Base-by-base conservation (phyloP, 257 asterid species). In the Mentha longifolia region DNA sequence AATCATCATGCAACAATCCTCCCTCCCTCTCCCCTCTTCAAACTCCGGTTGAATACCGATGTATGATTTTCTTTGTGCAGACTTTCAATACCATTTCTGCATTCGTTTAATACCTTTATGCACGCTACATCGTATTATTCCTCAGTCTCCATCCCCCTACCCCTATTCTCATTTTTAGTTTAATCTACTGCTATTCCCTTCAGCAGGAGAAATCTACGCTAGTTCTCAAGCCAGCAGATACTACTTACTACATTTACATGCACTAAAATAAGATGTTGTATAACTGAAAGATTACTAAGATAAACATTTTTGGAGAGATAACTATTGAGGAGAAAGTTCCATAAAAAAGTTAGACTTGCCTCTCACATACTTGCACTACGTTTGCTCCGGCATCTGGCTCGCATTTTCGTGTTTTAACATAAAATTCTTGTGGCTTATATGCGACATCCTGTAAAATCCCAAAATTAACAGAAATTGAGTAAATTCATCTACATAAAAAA, bases 371-470 rank as follows among this genome's bases (percentile, higher is more conserved):
- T 81, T 83, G 67, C 76, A 95, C 98, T 33, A 92, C 79, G 70
- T 87, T 70, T 65, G 87, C 84, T 55, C 87, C 98, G 68, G 97
- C 98, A 82, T 92, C 92, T 42, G 79, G 85, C 82, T 81, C 85
- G 19, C 98, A 95, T 85, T 95, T 95, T 54, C 99, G 87, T 17
- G 99, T 92, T 76, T 83, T 76, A 75, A 95, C 94, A 74, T 84
- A 84, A 63, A 84, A 82, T 67, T 92, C 99, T 68, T 87, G 92
- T 33, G 99, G 99, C 83, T 81, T 95, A 79, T 95, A 95, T 64
- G 97, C 95, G 52, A 87, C 97, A 81, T 92, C 99, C 98, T 95
- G 47, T 33, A 65, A 68, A 76, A 52, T 13, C 17, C 11, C 59
- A 22, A 68, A 2, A 9, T 51, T 5, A 35, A 22, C 22, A 22